phyloP scores from a whole-genome alignment of 1,284 basidiomycete genomes.

The Boletus semigastroideus region DNA sequence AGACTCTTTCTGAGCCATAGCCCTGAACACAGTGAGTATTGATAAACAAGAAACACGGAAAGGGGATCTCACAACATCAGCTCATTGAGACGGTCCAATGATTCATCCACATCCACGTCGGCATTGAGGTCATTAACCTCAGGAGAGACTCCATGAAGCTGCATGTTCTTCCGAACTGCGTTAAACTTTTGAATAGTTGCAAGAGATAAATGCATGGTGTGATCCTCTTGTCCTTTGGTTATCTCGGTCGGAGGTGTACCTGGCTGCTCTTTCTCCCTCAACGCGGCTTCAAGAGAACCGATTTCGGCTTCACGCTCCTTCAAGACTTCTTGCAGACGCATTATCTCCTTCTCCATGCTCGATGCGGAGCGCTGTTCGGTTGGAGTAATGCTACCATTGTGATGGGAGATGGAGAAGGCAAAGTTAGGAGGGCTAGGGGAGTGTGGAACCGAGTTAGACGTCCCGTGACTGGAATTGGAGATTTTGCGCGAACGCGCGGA shows the following conservation, averaged over 20 bases:
- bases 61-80: conserved; percentile 71
- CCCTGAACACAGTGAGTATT: conserved; percentile 44
- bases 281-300: conserved; percentile 64
- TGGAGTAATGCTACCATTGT: conserved; percentile 37
- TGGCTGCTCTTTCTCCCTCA: conserved; percentile 49
- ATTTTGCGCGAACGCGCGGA: conserved; percentile 83
- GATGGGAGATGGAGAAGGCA: conserved; percentile 55
- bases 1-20: conserved; percentile 94
- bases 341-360: conserved; percentile 90
- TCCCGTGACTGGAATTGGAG: conserved; percentile 71
- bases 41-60: conserved; percentile 5
- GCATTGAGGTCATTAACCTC: conserved; percentile 26
- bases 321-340: conserved; percentile 85
- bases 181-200: conserved; percentile 71
- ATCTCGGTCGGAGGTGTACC: conserved; percentile 4
- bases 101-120: conserved; percentile 60
- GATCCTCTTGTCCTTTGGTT: conserved; percentile 18
- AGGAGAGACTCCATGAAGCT: conserved; percentile 41
- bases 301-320: conserved; percentile 89
- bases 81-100: conserved; percentile 76
- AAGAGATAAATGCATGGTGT: conserved; percentile 53
- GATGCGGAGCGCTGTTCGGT: conserved; percentile 67
- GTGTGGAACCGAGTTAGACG: conserved; percentile 53
- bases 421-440: conserved; percentile 59
- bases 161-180: conserved; percentile 64